Conservation (phyloP, 106 monocot genomes). For the Dioscorea zingiberensis region DNA sequence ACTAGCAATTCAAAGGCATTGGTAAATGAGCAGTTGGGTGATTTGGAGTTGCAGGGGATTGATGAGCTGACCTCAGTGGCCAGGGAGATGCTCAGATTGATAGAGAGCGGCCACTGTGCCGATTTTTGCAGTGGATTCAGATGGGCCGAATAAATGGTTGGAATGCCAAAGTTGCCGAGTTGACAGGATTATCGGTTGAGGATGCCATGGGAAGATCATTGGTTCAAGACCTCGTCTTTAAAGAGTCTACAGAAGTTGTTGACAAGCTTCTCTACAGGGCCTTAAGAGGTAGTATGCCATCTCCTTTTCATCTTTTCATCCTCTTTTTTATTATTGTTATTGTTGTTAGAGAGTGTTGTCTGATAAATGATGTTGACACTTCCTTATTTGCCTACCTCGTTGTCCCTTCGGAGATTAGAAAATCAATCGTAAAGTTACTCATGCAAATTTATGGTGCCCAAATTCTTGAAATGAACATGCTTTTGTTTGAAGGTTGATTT, state of each 20-base stretch:
- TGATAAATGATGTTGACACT: too few species aligned
- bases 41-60: conserved; percentile 73
- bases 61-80: conserved; percentile 90
- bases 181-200: conserved; percentile 67
- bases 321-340: not conserved
- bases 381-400: too few species aligned
- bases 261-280: conserved; percentile 67
- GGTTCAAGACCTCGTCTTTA: conserved; percentile 74
- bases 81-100: conserved; percentile 93
- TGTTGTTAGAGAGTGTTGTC: not conserved
- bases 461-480: not conserved
- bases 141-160: conserved; percentile 85
- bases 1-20: conserved; percentile 48
- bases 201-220: conserved; percentile 93
- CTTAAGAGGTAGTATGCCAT: conserved; percentile 40
- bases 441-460: not conserved
- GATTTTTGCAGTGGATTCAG: conserved; percentile 79
- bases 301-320: not conserved
- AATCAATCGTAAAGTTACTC: not conserved
- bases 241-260: conserved; percentile 55
- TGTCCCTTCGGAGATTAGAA: not conserved
- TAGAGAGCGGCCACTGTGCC: conserved; percentile 92
- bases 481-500: not conserved
- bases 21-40: conserved; percentile 32
- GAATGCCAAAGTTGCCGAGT: conserved; percentile 83